A percentile compares a stretch with the other conserved stretches of the same genome.
These are phyloP conservation scores for Morella rubra DNA, from an alignment of 306 rosid genomes.

Conservation along the genomic window DNA sequence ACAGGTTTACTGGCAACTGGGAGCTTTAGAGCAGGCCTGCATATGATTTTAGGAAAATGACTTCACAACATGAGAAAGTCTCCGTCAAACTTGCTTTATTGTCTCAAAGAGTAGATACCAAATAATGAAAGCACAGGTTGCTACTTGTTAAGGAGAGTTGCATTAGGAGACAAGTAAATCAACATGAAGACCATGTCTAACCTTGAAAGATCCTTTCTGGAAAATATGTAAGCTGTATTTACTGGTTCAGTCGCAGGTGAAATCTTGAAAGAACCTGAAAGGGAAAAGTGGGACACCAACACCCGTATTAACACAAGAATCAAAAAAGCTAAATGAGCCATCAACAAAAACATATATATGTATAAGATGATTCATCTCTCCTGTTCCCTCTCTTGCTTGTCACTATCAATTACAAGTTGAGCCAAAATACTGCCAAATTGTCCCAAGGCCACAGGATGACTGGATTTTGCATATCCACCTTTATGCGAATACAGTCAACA, in stretches of 20 bases:
- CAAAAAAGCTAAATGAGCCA: not conserved
- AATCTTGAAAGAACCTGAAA: slow-evolving; percentile 73
- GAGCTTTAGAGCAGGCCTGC: slow-evolving; percentile 90
- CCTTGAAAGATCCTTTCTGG: slow-evolving; percentile 86
- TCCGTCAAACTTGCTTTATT: slow-evolving; percentile 4
- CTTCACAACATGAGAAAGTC: slow-evolving; percentile 21
- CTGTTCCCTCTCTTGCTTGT: not conserved
- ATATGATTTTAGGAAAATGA: slow-evolving; percentile 29
- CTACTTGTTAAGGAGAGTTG: not conserved
- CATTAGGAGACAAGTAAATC: slow-evolving; percentile 1
- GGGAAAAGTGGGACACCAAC: slow-evolving; percentile 24
- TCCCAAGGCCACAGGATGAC: not conserved
- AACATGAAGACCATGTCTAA: slow-evolving; percentile 31
- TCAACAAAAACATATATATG: not conserved
- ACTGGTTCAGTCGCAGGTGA: slow-evolving; percentile 55
- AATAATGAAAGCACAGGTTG: slow-evolving; percentile 9
- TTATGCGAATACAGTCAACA: not conserved
- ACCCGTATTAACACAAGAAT: too few relatives aligned
- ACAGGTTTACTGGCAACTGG: slow-evolving; percentile 87
- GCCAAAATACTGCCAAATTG: too few relatives aligned
- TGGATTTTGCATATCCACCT: not conserved
- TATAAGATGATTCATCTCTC: not conserved
- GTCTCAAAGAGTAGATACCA: slow-evolving; percentile 14
- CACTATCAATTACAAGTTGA: not conserved
- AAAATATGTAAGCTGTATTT: slow-evolving; percentile 75